Conservation (phyloP, 225 moss, liverwort and hornwort species). For the Neckera pumila region DNA sequence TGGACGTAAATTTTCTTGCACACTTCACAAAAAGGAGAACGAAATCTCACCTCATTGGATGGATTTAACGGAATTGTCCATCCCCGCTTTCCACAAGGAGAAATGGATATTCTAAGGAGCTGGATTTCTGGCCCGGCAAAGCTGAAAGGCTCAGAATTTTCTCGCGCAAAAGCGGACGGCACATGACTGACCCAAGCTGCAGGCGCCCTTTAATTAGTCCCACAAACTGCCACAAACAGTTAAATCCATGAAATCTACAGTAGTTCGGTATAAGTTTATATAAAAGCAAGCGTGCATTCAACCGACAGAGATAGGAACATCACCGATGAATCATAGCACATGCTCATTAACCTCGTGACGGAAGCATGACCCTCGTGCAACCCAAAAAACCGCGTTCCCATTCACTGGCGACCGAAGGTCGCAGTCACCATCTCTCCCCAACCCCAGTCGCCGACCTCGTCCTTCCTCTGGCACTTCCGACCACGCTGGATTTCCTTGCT, state of each 20-base stretch:
- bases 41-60: background rate
- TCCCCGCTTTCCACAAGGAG: background rate
- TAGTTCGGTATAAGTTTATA: no score
- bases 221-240: background rate
- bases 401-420: background rate
- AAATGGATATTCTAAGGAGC: background rate
- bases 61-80: background rate
- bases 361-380: background rate
- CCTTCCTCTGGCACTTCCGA: background rate
- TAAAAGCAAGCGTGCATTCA: background rate
- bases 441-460: background rate
- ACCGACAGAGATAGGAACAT: background rate
- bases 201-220: no score
- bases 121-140: background rate
- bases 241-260: background rate
- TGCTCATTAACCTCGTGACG: background rate
- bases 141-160: background rate
- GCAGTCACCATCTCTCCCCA: no score
- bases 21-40: background rate
- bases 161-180: background rate
- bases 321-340: background rate
- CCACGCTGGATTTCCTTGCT: background rate
- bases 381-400: no score
- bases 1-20: background rate
- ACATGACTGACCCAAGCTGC: background rate